phyloP scores from a whole-genome alignment of 2,329 filamentous ascomycete species.

The Ophiostoma himal-ulmi region DNA sequence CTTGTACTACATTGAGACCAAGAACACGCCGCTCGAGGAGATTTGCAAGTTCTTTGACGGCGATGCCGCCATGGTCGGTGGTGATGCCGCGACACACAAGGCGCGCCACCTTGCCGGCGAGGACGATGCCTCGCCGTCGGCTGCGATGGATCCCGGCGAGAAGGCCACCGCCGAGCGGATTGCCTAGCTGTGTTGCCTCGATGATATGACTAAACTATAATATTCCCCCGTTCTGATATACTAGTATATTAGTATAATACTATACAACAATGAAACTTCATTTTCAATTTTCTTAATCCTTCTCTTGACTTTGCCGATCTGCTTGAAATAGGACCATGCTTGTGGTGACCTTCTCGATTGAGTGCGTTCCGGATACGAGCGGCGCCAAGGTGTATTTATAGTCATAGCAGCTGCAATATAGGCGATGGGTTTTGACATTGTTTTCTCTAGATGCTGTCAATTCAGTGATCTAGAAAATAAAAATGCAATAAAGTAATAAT shows the following conservation, averaged over 20 bases:
- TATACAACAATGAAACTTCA: neutral
- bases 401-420: neutral
- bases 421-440: neutral
- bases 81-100: slow-evolving; percentile 22
- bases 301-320: neutral
- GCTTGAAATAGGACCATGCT: neutral
- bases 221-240: neutral
- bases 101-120: slow-evolving; percentile 24
- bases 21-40: slow-evolving; percentile 22
- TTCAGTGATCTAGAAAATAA: neutral
- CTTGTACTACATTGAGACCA: slow-evolving; percentile 26
- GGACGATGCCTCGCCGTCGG: slow-evolving; percentile 14
- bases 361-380: neutral
- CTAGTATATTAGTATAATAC: neutral
- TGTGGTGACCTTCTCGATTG: neutral
- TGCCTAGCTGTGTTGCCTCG: neutral
- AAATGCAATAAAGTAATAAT: too few species aligned
- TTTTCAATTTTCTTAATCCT: neutral
- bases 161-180: slow-evolving; percentile 20
- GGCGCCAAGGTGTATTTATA: neutral
- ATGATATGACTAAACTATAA: neutral
- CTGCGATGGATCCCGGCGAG: slow-evolving; percentile 15
- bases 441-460: neutral
- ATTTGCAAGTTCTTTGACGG: slow-evolving; percentile 49
- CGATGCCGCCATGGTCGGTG: slow-evolving; percentile 23